Percentiles rank a stretch among this genome's conserved stretches.
These are phyloP conservation scores for Mycena capillaripes DNA, from an alignment of 768 basidiomycete genomes.

Conservation along the genomic window DNA sequence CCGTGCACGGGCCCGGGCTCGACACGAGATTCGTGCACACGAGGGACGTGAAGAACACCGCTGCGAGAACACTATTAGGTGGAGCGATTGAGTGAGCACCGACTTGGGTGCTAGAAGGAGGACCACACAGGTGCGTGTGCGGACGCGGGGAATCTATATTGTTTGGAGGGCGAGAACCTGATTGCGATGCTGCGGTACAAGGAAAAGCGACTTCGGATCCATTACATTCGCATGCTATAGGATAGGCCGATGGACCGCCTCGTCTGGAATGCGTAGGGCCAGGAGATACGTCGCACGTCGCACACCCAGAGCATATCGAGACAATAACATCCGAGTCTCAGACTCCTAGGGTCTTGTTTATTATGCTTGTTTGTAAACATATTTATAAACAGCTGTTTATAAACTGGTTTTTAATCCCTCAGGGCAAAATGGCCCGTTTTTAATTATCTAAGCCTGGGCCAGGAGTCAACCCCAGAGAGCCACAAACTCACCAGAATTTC, in stretches of 20 bases:
- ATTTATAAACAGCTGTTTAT: too few species aligned
- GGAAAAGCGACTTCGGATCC: not conserved
- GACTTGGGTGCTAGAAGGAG: not conserved
- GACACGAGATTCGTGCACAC: conserved; percentile 14
- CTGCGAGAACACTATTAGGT: conserved; percentile 17
- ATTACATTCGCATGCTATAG: not conserved
- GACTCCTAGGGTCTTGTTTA: too few species aligned
- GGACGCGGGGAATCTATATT: not conserved
- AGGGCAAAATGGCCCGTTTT: too few species aligned
- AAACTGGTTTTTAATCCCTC: too few species aligned
- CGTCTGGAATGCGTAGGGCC: not conserved
- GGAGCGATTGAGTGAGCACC: not conserved
- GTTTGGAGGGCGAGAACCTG: not conserved
- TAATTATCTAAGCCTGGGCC: too few species aligned
- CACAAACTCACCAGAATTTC: too few species aligned
- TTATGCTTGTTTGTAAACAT: too few species aligned
- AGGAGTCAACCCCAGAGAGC: too few species aligned
- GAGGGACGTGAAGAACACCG: conserved; percentile 9
- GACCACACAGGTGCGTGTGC: not conserved
- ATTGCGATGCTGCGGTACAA: not conserved
- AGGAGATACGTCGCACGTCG: too few species aligned
- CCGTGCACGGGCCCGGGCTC: conserved; percentile 9
- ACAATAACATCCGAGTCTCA: too few species aligned
- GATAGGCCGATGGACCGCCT: not conserved
- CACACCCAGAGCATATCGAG: too few species aligned